Percentiles rank a stretch among this genome's conserved stretches.
These are phyloP conservation scores for Batkoa obscura DNA, from an alignment of 371 early-diverging fungal species.

Conservation along the genomic window DNA sequence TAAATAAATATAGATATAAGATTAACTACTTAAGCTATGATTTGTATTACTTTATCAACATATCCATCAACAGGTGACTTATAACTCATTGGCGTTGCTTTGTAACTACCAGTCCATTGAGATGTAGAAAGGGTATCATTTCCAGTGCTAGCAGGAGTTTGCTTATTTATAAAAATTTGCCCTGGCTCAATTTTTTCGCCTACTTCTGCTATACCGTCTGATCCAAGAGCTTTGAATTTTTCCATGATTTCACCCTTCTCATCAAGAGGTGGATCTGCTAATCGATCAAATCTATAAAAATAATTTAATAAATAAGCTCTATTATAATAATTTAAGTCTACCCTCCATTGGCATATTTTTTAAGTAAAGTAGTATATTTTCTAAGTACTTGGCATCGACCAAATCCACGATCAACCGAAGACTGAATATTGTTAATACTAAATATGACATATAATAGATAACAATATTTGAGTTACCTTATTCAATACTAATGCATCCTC, in stretches of 20 bases:
- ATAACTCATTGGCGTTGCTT: slow-evolving; percentile 59
- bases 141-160: slow-evolving; percentile 43
- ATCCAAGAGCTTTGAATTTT: slow-evolving; percentile 49
- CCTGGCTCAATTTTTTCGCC: slow-evolving; percentile 63
- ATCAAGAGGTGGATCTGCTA: slow-evolving; percentile 49
- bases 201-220: slow-evolving; percentile 77
- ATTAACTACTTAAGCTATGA: slow-evolving; percentile 54
- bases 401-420: slow-evolving; percentile 97
- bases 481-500: slow-evolving; percentile 99
- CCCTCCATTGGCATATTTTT: slow-evolving; percentile 71
- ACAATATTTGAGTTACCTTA: slow-evolving; percentile 26
- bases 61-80: slow-evolving; percentile 70
- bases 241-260: slow-evolving; percentile 18
- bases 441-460: slow-evolving; percentile 24
- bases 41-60: slow-evolving; percentile 43
- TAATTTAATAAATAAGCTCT: slow-evolving; percentile 17
- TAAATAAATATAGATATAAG: slow-evolving; percentile 16
- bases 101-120: slow-evolving; percentile 38
- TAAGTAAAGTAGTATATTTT: slow-evolving; percentile 62
- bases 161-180: slow-evolving; percentile 69
- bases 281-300: slow-evolving; percentile 50
- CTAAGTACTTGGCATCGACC: slow-evolving; percentile 93
- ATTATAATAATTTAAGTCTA: slow-evolving; percentile 8
- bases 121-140: slow-evolving; percentile 14
- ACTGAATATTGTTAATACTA: slow-evolving; percentile 29